Evolutionary conservation across 805 yeast species (phyloP), one percentile per base, ranked within the genome.

Genomic region (Hanseniaspora thailandica): DNA sequence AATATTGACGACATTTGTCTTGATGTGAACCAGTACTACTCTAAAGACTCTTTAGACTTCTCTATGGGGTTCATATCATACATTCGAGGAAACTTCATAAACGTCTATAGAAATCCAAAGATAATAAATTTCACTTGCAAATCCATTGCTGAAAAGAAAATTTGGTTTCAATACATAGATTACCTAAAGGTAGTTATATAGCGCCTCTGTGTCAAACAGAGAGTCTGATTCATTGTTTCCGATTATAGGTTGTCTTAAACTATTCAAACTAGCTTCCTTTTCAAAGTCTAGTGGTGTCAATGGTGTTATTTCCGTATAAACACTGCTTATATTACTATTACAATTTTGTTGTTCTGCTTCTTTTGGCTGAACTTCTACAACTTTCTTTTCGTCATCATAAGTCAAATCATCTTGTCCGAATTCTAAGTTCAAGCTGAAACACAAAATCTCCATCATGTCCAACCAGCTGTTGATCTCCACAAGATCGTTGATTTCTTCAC

Each of bases 401-500:
- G 58, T 60, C 45, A 60, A 63, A 13, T 57, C 61, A 26, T 64
- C 67, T 22, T 66, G 67, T 1, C 62, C 70, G 57, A 64, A 66
- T 5, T 57, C 56, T 4, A 67, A 33, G 33, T 61, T 59, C 43
- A 62, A 65, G 36, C 63, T 61, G 46, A 60, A 63, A 44, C 67
- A 62, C 9, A 66, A 25, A 1, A 63, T 57, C 49, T 67, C 71
- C 30, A 67, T 47, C 9, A 65, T 30, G 22, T 57, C 57, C 15
- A 47, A 52, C 66, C 67, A 66, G 3, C 60, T 46, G 33, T 60
- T 59, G 1, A 66, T 59, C 55, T 67, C 71, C 0, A 62, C 58
- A 5, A 66, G 54, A 50, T 67, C 69, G 19, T 57, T 53, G 0
- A 65, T 58, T 23, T 52, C 49, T 9, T 66, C 65, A 48, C 63